Conservation (phyloP, 2,329 filamentous ascomycete species). For the Nemania sp. region DNA sequence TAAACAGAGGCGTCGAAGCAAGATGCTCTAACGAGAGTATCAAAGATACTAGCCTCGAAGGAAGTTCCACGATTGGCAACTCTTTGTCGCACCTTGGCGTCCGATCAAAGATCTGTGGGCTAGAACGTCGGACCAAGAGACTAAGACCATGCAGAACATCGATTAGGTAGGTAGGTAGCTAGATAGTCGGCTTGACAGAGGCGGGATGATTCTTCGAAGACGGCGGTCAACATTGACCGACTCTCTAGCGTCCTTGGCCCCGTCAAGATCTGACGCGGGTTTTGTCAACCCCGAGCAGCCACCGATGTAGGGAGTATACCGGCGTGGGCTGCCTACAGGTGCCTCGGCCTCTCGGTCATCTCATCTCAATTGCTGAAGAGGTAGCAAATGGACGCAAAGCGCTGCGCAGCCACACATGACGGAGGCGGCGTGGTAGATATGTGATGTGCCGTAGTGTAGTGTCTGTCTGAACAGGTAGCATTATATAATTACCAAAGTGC, state of each 20-base stretch:
- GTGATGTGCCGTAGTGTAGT: neutral
- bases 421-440: neutral
- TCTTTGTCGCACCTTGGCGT: conserved; percentile 1
- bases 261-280: neutral
- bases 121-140: neutral
- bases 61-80: conserved; percentile 7
- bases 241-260: conserved; percentile 9
- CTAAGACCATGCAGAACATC: neutral
- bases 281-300: neutral
- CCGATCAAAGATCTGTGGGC: conserved; percentile 1
- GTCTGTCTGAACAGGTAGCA: neutral
- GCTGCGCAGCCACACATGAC: neutral
- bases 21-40: neutral
- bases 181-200: neutral
- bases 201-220: neutral
- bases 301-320: neutral
- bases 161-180: neutral
- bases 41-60: neutral
- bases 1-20: neutral
- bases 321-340: neutral
- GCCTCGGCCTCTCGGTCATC: neutral
- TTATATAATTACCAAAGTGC: no score
- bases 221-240: conserved; percentile 1
- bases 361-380: neutral
- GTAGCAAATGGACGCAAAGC: conserved; percentile 5